Evolutionary conservation across 495 filamentous ascomycete species (phyloP), one percentile per base, ranked within the genome.

Genomic region (Hyaloscypha variabilis): DNA sequence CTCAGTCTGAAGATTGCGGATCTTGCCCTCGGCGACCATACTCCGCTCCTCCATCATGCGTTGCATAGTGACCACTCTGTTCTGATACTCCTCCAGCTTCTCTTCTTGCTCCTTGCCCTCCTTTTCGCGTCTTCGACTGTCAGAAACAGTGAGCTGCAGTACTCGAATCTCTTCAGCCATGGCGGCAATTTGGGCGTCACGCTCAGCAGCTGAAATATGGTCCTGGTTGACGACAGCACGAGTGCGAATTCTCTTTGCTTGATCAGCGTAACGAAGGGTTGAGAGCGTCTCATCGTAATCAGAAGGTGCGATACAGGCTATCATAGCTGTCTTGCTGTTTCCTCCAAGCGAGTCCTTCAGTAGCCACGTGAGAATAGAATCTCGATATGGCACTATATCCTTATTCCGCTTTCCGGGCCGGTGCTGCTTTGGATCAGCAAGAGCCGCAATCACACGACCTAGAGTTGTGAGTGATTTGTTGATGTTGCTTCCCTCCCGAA

Each of bases 311-410:
- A 99, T 96, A 74, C 96, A 98, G 17, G 95, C 95, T 66, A 99
- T 97, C 95, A 99, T 99, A 49, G 95, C 95, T 8, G 95, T 99
- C 76, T 98, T 99, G 69, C 86, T 91, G 78, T 99, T 99, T 42
- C 95, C 95, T 19, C 96, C 95, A 2, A 99, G 83, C 3, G 88
- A 92, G 74, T 98, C 95, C 72, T 98, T 98, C 66, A 99, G 82
- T 24, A 99, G 82, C 93, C 94, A 98, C 11, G 95, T 99, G n/a
- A 99, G 84, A 69, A 99, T 94, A 2, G 91, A 94, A 78, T 99
- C 95, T 49, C 95, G 91, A 74, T 96, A 99, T 14, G 95, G 95
- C 6, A 99, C 93, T 8, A 87, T 87, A 63, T 88, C 91, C 69
- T 87, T 89, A 66, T 79, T 83, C 62, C 83, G 80, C 69, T 79